phyloP scores from a whole-genome alignment of 2,329 filamentous ascomycete species.

The Colletotrichum tropicale region DNA sequence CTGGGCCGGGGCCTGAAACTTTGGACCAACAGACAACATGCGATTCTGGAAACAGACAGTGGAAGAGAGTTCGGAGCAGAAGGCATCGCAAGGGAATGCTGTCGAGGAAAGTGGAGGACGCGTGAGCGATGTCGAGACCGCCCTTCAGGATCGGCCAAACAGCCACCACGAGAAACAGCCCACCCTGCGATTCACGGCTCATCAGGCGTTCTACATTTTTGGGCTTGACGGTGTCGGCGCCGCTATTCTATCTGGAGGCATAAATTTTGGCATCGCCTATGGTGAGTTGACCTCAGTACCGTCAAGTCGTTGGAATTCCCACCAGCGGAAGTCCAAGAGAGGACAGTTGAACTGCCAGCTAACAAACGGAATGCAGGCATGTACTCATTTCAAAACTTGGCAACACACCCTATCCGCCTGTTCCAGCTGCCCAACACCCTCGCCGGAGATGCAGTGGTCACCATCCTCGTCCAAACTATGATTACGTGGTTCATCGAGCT shows the following conservation, averaged over 20 bases:
- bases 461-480: constrained; percentile 54
- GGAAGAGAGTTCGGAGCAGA: background rate
- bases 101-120: background rate
- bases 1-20: background rate
- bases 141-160: background rate
- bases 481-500: constrained; percentile 57
- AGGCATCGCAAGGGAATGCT: background rate
- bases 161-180: constrained; percentile 29
- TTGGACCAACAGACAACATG: background rate
- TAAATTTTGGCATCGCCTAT: constrained; percentile 59
- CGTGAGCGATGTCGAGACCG: background rate
- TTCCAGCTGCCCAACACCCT: constrained; percentile 57
- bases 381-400: constrained; percentile 45
- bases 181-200: constrained; percentile 41
- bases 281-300: constrained; percentile 33
- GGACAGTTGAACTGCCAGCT: background rate
- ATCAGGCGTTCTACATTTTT: constrained; percentile 55
- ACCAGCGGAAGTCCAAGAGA: background rate
- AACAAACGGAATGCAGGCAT: constrained; percentile 39
- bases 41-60: background rate
- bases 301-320: background rate
- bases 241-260: constrained; percentile 49
- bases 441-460: constrained; percentile 53
- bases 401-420: constrained; percentile 45
- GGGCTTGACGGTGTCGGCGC: constrained; percentile 51